phyloP scores from a whole-genome alignment of 768 basidiomycete species.

The Mycena floridula region DNA sequence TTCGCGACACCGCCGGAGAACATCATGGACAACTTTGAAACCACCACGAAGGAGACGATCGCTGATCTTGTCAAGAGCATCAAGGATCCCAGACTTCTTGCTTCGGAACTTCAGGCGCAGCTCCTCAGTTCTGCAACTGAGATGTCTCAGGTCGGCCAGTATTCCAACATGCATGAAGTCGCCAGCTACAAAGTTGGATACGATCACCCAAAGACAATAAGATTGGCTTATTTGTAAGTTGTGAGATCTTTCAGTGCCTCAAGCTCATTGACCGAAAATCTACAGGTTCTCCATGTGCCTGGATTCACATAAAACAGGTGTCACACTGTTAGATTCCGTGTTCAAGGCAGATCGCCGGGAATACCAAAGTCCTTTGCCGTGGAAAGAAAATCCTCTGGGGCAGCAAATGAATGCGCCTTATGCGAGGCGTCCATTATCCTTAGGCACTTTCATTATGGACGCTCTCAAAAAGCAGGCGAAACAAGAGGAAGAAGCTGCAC shows the following conservation, averaged over 20 bases:
- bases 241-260: not conserved
- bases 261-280: not conserved
- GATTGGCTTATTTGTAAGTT: constrained; percentile 36
- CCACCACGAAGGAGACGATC: constrained; percentile 24
- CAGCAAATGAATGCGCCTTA: too few species aligned
- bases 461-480: constrained; percentile 22
- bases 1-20: constrained; percentile 26
- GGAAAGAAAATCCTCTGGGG: constrained; percentile 34
- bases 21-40: constrained; percentile 19
- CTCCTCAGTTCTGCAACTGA: constrained; percentile 30
- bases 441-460: constrained; percentile 40
- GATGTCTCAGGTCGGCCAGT: constrained; percentile 28
- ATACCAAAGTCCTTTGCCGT: constrained; percentile 12
- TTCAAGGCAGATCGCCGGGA: constrained; percentile 12
- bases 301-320: constrained; percentile 35
- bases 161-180: constrained; percentile 32
- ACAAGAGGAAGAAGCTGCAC: constrained; percentile 14
- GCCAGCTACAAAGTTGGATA: constrained; percentile 31
- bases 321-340: constrained; percentile 16
- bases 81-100: too few species aligned
- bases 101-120: constrained; percentile 31
- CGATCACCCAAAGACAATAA: constrained; percentile 23
- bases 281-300: constrained; percentile 32
- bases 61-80: constrained; percentile 18
- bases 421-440: constrained; percentile 11